Evolutionary conservation across 352 stramenopile genomes (phyloP).

Genomic region (Globisporangium recalcitrans): DNA sequence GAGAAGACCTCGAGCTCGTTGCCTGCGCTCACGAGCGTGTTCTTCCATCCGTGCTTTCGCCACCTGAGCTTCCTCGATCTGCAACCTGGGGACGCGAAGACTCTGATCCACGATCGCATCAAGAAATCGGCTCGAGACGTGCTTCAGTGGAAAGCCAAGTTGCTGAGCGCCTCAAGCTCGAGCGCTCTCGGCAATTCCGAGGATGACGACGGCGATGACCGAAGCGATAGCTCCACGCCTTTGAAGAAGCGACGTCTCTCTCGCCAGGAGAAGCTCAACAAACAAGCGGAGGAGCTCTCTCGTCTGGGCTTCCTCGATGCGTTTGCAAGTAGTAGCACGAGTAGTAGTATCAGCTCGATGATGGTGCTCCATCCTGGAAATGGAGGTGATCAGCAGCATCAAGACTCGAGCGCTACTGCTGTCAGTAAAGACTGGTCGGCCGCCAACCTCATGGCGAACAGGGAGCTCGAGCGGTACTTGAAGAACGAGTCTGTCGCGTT

Average conservation of each 20-base stretch:
- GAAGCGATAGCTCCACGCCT: not conserved
- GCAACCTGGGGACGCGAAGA: not conserved
- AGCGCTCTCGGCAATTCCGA: not conserved
- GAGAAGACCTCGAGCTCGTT: slow-evolving; percentile 6
- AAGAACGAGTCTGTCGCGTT: slow-evolving; percentile 19
- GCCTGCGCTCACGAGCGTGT: slow-evolving; percentile 12
- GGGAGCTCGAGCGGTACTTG: slow-evolving; percentile 20
- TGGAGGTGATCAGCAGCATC: not conserved
- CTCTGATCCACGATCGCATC: slow-evolving; percentile 2
- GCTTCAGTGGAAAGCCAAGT: slow-evolving; percentile 7
- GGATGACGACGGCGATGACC: not conserved
- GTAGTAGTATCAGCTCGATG: not conserved
- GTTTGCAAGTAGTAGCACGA: not conserved
- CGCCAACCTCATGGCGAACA: not conserved
- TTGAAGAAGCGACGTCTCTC: slow-evolving; percentile 16
- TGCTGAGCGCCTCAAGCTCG: not conserved
- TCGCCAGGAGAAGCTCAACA: slow-evolving; percentile 14
- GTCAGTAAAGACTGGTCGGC: not conserved
- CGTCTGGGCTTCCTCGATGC: slow-evolving; percentile 17
- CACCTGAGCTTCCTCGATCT: slow-evolving; percentile 17
- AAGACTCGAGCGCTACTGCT: not conserved
- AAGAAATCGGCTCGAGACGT: slow-evolving; percentile 9
- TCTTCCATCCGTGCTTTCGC: slow-evolving; percentile 24
- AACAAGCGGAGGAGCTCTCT: slow-evolving; percentile 16
- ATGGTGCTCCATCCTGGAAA: not conserved